Conservation (phyloP, 257 asterid genomes). For the Linderniella brevidens region DNA sequence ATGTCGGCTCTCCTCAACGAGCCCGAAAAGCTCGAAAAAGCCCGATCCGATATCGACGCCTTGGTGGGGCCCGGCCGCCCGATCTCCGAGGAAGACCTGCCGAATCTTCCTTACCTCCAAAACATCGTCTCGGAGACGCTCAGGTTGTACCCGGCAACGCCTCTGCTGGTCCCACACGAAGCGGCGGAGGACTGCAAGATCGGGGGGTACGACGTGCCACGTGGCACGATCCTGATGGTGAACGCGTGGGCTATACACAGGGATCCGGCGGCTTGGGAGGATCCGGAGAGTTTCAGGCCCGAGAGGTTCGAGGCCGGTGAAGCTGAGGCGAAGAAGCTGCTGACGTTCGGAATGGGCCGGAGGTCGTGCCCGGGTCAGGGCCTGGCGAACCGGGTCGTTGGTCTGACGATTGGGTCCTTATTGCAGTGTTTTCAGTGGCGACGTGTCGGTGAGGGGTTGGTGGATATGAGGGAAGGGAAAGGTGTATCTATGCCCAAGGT, state of each 20-base stretch:
- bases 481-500: slow-evolving; percentile 28
- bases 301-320: slow-evolving; percentile 30
- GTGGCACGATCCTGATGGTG: slow-evolving; percentile 30
- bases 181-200: slow-evolving; percentile 34
- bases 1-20: slow-evolving; percentile 42
- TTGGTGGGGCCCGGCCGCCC: slow-evolving; percentile 27
- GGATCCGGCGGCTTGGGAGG: slow-evolving; percentile 44
- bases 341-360: slow-evolving; percentile 68
- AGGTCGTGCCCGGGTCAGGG: slow-evolving; percentile 57
- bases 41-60: slow-evolving; percentile 34
- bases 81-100: slow-evolving; percentile 27
- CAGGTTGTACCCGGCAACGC: slow-evolving; percentile 33
- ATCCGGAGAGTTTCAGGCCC: slow-evolving; percentile 30
- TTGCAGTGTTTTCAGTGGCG: slow-evolving; percentile 60
- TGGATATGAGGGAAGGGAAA: slow-evolving; percentile 37
- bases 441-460: slow-evolving; percentile 14
- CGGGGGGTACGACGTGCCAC: slow-evolving; percentile 36
- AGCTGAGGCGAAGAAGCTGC: slow-evolving; percentile 15
- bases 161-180: slow-evolving; percentile 39
- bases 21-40: slow-evolving; percentile 21
- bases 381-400: slow-evolving; percentile 34
- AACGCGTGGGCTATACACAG: slow-evolving; percentile 66
- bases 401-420: slow-evolving; percentile 27
- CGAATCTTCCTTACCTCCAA: slow-evolving; percentile 37
- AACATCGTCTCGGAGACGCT: slow-evolving; percentile 29